Percentiles rank a stretch among this genome's conserved stretches.
These are phyloP conservation scores for Holtermannia corniformis DNA, from an alignment of 768 basidiomycete genomes.

Conservation along the genomic window DNA sequence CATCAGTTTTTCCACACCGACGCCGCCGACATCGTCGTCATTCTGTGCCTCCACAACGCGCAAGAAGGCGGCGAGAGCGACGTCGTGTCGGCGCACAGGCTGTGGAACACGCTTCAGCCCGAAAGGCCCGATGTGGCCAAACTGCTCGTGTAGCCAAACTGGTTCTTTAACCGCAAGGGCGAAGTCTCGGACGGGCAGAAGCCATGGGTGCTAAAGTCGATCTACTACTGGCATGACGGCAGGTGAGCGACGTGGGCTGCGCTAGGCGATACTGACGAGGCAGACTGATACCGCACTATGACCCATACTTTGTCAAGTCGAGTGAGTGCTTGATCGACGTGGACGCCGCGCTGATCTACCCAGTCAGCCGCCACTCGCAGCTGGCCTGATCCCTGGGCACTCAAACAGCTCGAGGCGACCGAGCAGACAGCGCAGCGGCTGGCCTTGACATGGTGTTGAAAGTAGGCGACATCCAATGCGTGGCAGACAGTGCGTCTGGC, in stretches of 20 bases:
- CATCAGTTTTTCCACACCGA: constrained; percentile 40
- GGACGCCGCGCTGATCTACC: not conserved
- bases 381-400: constrained; percentile 25
- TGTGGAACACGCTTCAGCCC: constrained; percentile 35
- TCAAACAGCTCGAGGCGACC: constrained; percentile 32
- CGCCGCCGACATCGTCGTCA: constrained; percentile 36
- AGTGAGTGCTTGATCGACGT: constrained; percentile 7
- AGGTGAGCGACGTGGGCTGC: not conserved
- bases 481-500: constrained; percentile 25
- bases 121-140: constrained; percentile 37
- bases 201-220: constrained; percentile 20
- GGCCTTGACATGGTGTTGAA: constrained; percentile 38
- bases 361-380: constrained; percentile 24
- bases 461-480: constrained; percentile 38
- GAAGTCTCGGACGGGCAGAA: constrained; percentile 35
- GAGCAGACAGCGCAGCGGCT: constrained; percentile 35
- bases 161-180: constrained; percentile 41
- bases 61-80: constrained; percentile 38
- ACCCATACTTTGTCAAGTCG: constrained; percentile 31
- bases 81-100: constrained; percentile 34
- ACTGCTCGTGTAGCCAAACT: constrained; percentile 27
- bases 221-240: constrained; percentile 27
- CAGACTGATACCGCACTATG: constrained; percentile 24
- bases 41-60: constrained; percentile 38
- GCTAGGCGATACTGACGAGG: not conserved